phyloP scores from a whole-genome alignment of 2,329 filamentous ascomycete species.

The Purpureocillium takamizusanense region DNA sequence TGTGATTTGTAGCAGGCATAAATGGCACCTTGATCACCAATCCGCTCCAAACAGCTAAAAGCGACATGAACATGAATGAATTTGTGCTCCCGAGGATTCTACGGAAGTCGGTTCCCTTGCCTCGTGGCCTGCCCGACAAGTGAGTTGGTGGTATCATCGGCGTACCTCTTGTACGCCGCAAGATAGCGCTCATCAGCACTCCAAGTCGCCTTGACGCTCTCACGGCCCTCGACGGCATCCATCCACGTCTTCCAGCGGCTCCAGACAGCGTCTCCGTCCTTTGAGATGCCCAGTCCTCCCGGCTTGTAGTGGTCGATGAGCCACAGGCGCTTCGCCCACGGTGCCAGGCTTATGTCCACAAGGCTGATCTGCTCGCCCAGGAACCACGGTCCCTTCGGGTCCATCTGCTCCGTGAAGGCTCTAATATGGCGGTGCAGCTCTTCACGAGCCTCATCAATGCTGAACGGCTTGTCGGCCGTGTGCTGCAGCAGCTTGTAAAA shows the following conservation, averaged over 20 bases:
- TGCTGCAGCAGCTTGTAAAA: slow-evolving; percentile 58
- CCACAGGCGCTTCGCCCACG: slow-evolving; percentile 65
- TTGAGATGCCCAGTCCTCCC: slow-evolving; percentile 38
- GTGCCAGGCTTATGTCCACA: slow-evolving; percentile 62
- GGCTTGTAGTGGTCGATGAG: slow-evolving; percentile 67
- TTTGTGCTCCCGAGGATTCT: no score
- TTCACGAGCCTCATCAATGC: slow-evolving; percentile 41
- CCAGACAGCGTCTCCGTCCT: slow-evolving; percentile 48
- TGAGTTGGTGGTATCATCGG: slow-evolving; percentile 54
- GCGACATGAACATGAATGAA: no score
- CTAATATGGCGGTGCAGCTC: slow-evolving; percentile 52
- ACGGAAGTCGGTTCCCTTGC: slow-evolving; percentile 51
- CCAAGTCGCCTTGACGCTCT: slow-evolving; percentile 58
- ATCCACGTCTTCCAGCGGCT: slow-evolving; percentile 56
- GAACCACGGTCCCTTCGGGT: slow-evolving; percentile 52
- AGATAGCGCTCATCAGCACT: slow-evolving; percentile 61
- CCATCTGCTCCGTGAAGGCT: slow-evolving; percentile 54
- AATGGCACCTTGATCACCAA: not conserved
- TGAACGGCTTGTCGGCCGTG: slow-evolving; percentile 37
- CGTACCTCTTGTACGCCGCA: slow-evolving; percentile 59
- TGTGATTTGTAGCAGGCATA: no score
- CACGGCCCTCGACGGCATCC: slow-evolving; percentile 45
- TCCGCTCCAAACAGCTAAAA: no score
- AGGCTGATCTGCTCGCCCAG: slow-evolving; percentile 53
- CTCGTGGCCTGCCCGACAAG: slow-evolving; percentile 54